These are phyloP conservation scores for Scutellaria barbata DNA, from an alignment of 257 asterid genomes.

Conservation along the genomic window DNA sequence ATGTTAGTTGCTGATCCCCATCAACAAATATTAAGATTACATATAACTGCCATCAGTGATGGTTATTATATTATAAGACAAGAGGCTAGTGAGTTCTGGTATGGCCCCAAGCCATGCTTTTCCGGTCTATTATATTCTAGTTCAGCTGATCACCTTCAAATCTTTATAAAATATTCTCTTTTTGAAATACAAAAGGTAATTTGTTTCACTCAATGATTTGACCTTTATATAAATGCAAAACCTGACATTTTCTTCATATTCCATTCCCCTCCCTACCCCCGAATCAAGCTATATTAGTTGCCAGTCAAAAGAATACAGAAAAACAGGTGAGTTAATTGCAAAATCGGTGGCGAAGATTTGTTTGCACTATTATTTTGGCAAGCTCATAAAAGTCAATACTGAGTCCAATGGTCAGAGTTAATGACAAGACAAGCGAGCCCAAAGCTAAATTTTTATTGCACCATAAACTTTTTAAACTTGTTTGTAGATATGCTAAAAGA, in stretches of 20 bases:
- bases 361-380: conserved; percentile 9
- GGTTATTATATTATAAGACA: background rate
- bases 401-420: conserved; percentile 27
- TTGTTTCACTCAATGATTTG: conserved; percentile 17
- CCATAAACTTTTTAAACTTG: conserved; percentile 11
- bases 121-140: conserved; percentile 7
- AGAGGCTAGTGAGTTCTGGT: background rate
- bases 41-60: background rate
- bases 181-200: background rate
- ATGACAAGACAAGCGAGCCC: conserved; percentile 23
- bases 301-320: background rate
- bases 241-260: background rate
- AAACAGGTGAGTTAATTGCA: background rate
- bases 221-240: background rate
- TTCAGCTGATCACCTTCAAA: conserved; percentile 4
- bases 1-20: conserved; percentile 30
- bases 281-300: conserved; percentile 18
- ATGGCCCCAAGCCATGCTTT: conserved; percentile 1
- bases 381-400: conserved; percentile 24
- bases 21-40: background rate
- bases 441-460: conserved; percentile 20
- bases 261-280: conserved; percentile 1
- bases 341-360: conserved; percentile 8
- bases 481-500: conserved; percentile 7
- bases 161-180: background rate